phyloP scores from a whole-genome alignment of 2,329 filamentous ascomycete genomes.

The Trichoderma sp. region DNA sequence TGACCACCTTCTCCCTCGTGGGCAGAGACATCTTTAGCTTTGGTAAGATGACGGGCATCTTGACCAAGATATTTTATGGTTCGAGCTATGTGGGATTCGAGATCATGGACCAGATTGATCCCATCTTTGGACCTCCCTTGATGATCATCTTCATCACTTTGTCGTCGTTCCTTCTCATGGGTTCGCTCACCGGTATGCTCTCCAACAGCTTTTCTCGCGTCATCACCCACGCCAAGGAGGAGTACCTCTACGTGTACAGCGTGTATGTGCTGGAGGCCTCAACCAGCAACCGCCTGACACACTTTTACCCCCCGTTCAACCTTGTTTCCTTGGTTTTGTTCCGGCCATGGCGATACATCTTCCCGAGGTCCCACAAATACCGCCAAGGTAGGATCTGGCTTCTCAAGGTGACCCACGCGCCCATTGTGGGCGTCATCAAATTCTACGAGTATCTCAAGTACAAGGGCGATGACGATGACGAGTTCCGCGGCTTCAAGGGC shows the following conservation, averaged over 20 bases:
- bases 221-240: slow-evolving; percentile 64
- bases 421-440: slow-evolving; percentile 67
- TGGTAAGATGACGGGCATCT: slow-evolving; percentile 68
- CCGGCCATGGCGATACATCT: slow-evolving; percentile 67
- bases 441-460: slow-evolving; percentile 58
- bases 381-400: slow-evolving; percentile 60
- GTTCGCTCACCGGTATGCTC: slow-evolving; percentile 73
- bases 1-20: slow-evolving; percentile 80
- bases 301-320: slow-evolving; percentile 72
- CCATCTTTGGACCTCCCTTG: slow-evolving; percentile 57
- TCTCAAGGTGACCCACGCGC: slow-evolving; percentile 63
- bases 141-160: slow-evolving; percentile 74
- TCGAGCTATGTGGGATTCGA: slow-evolving; percentile 73
- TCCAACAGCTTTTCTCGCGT: slow-evolving; percentile 70
- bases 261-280: slow-evolving; percentile 65
- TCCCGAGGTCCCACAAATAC: slow-evolving; percentile 62
- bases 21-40: slow-evolving; percentile 68
- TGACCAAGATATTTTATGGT: slow-evolving; percentile 80
- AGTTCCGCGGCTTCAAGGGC: slow-evolving; percentile 50
- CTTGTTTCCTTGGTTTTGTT: slow-evolving; percentile 70
- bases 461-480: slow-evolving; percentile 38
- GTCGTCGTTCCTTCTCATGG: slow-evolving; percentile 76
- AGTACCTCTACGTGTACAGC: slow-evolving; percentile 75
- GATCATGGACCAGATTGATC: slow-evolving; percentile 60
- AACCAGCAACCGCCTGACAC: slow-evolving; percentile 65